Evolutionary conservation across 1,284 basidiomycete species (phyloP).

Genomic region (Coniferiporia sulphurascens): DNA sequence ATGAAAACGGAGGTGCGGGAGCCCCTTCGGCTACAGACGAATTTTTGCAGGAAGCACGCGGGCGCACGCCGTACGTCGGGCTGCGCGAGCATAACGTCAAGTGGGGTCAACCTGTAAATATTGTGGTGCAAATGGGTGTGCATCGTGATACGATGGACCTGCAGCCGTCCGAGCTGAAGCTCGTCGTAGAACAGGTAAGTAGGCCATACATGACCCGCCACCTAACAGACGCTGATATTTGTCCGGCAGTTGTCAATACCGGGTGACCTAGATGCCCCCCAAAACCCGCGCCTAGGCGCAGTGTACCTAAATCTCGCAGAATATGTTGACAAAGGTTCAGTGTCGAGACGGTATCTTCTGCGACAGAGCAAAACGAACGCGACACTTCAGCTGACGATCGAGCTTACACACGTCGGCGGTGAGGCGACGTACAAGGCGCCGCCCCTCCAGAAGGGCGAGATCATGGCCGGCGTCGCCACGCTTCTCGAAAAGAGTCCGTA

Average conservation of each 20-base stretch:
- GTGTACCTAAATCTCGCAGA: conserved; percentile 72
- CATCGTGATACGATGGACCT: conserved; percentile 49
- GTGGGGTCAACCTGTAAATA: conserved; percentile 53
- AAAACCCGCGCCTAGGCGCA: conserved; percentile 57
- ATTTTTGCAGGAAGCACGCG: conserved; percentile 35
- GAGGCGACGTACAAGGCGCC: conserved; percentile 58
- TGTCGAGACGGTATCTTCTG: conserved; percentile 68
- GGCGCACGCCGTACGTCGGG: conserved; percentile 50
- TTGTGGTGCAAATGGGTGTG: conserved; percentile 59
- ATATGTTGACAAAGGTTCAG: conserved; percentile 58
- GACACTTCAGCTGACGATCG: conserved; percentile 65
- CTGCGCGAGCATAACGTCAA: conserved; percentile 56
- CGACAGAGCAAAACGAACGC: conserved; percentile 77
- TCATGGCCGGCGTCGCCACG: conserved; percentile 60
- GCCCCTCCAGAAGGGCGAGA: conserved; percentile 64
- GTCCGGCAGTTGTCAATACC: conserved; percentile 39
- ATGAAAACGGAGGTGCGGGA: background rate
- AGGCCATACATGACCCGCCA: background rate
- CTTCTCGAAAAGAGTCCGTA: conserved; percentile 51
- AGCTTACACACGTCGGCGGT: conserved; percentile 54
- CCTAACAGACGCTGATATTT: background rate
- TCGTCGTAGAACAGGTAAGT: conserved; percentile 58
- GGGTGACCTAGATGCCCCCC: conserved; percentile 46
- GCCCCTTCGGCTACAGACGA: background rate
- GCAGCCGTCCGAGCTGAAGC: conserved; percentile 55